Evolutionary conservation across 345 rosid genomes (phyloP).

Genomic region (Psidium guajava): DNA sequence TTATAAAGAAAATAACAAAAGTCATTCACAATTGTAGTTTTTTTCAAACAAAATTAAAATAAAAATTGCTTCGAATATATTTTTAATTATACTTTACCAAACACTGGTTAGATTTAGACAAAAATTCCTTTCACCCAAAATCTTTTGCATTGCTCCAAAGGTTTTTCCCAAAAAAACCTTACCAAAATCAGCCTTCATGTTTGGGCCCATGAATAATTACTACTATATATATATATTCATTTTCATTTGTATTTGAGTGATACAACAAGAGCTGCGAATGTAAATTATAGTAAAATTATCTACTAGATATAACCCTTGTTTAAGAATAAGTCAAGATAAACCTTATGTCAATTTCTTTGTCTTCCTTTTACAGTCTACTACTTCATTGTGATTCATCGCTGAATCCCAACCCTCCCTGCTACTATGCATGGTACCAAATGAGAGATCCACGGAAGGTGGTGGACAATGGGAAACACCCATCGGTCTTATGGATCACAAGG

Average conservation of each 20-base stretch:
- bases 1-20: background rate
- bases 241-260: too few species aligned
- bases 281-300: too few species aligned
- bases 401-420: background rate
- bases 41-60: background rate
- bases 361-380: too few species aligned
- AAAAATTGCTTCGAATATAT: background rate
- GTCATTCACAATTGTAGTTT: background rate
- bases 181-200: background rate
- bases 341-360: too few species aligned
- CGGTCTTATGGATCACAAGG: background rate
- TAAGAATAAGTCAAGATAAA: too few species aligned
- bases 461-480: background rate
- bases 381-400: too few species aligned
- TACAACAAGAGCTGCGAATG: too few species aligned
- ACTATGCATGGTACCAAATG: background rate
- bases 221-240: too few species aligned
- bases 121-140: background rate
- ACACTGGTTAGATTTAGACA: too few species aligned
- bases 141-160: background rate
- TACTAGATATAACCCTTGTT: too few species aligned
- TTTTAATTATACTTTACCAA: background rate
- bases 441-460: background rate
- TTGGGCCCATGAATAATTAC: too few species aligned
- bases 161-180: background rate